phyloP scores from a whole-genome alignment of 441 rosid genomes.

The Jatropha podagrica region DNA sequence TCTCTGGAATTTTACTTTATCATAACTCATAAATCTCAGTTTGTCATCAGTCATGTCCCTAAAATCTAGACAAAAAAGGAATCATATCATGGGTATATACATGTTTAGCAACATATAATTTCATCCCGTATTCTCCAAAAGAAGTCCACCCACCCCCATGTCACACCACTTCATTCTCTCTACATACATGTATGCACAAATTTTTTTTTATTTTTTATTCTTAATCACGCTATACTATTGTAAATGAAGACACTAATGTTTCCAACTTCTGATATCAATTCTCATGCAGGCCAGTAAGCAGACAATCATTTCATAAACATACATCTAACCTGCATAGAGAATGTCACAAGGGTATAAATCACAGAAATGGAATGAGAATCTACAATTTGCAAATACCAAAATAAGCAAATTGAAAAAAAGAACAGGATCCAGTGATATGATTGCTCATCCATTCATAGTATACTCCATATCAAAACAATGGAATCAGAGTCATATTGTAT shows the following conservation, averaged over 20 bases:
- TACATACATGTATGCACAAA: not conserved
- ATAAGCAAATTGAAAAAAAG: not conserved
- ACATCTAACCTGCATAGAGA: not conserved
- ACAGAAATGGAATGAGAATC: not conserved
- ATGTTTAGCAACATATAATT: not conserved
- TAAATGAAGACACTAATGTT: not conserved
- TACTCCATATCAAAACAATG: not conserved
- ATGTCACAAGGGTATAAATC: not conserved
- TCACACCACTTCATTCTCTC: not conserved
- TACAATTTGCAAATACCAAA: conserved; percentile 3
- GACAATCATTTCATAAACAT: not conserved
- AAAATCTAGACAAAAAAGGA: not conserved
- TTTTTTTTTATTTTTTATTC: too few relatives aligned
- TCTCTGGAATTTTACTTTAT: not conserved
- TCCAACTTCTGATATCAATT: not conserved
- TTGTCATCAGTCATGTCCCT: not conserved
- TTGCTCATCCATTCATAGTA: not conserved
- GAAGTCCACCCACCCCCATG: not conserved
- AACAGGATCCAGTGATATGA: not conserved
- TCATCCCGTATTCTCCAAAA: not conserved
- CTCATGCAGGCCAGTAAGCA: not conserved
- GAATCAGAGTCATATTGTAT: conserved; percentile 14
- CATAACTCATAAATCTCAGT: not conserved
- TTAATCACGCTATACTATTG: not conserved
- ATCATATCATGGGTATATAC: not conserved